Percentiles rank a stretch among this genome's conserved stretches.
Evolutionary conservation across 2,329 filamentous ascomycete genomes (phyloP).

Genomic region (Aspergillus tubingensis): DNA sequence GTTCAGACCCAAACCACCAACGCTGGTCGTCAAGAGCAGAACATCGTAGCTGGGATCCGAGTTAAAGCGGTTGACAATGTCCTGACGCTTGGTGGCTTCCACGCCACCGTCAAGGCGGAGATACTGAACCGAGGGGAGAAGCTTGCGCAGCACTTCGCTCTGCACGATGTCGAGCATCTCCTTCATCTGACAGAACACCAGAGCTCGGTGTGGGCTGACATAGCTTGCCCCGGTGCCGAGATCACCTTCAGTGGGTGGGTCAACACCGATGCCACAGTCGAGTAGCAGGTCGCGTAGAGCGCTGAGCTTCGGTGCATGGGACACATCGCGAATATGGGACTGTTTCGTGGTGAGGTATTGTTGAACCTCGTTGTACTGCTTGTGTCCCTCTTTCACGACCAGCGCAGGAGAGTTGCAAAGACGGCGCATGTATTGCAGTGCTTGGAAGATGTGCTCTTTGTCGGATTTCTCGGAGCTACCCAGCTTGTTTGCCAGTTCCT

Average conservation of each 20-base stretch:
- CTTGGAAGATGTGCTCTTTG: constrained; percentile 99
- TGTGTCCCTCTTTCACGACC: constrained; percentile 92
- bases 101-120: constrained; percentile 92
- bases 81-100: constrained; percentile 89
- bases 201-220: constrained; percentile 91
- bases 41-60: constrained; percentile 96
- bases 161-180: constrained; percentile 99
- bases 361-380: constrained; percentile 85
- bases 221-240: constrained; percentile 68
- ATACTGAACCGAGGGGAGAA: constrained; percentile 91
- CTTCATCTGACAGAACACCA: constrained; percentile 99
- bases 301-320: constrained; percentile 88
- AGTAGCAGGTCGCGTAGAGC: constrained; percentile 90
- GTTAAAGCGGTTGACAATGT: constrained; percentile 99
- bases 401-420: constrained; percentile 96
- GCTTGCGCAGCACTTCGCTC: constrained; percentile 82
- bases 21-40: constrained; percentile 87
- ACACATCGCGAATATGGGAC: constrained; percentile 78
- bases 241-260: constrained; percentile 57
- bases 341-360: constrained; percentile 75
- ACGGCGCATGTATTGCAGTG: constrained; percentile 98
- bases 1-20: constrained; percentile 92
- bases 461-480: constrained; percentile 84
- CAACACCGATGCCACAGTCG: constrained; percentile 93
- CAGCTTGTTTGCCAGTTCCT: constrained; percentile 80